phyloP scores from a whole-genome alignment of 2,329 filamentous ascomycete genomes.

The Nemania sp. region DNA sequence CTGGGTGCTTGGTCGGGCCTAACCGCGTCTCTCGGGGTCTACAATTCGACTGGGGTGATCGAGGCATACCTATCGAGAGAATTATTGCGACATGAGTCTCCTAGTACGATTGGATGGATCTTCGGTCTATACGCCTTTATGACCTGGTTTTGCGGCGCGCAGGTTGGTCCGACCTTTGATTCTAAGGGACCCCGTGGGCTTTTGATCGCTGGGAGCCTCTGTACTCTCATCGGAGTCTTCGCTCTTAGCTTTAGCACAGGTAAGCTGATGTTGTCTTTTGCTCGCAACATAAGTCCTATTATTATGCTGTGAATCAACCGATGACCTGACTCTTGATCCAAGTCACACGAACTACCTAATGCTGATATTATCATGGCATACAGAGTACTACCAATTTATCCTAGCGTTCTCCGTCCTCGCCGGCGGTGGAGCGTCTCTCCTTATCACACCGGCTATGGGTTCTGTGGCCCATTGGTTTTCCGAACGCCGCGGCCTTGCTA shows the following conservation, averaged over 20 bases:
- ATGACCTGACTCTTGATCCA: background rate
- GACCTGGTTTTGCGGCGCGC: constrained; percentile 31
- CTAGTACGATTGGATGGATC: constrained; percentile 28
- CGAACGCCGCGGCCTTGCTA: constrained; percentile 26
- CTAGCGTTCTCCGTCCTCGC: constrained; percentile 26
- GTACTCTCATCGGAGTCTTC: constrained; percentile 27
- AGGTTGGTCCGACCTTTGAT: constrained; percentile 28
- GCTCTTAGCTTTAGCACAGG: constrained; percentile 29
- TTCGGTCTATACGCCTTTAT: constrained; percentile 31
- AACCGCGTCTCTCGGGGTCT: constrained; percentile 29
- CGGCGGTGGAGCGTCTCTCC: constrained; percentile 23
- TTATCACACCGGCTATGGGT: constrained; percentile 30
- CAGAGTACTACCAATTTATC: constrained; percentile 33
- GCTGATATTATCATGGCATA: background rate
- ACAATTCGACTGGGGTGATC: constrained; percentile 32
- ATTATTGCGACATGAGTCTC: constrained; percentile 17
- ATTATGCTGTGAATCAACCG: too few relatives aligned
- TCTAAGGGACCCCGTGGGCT: constrained; percentile 28
- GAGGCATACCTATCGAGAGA: constrained; percentile 25
- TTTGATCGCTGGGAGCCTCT: constrained; percentile 28
- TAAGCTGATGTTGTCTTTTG: constrained; percentile 1
- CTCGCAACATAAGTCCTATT: too few relatives aligned
- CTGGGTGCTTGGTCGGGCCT: constrained; percentile 28
- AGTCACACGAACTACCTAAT: background rate
- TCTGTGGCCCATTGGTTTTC: constrained; percentile 31